Conservation (phyloP, 2,329 filamentous ascomycete genomes). For the Seiridium unicorne region DNA sequence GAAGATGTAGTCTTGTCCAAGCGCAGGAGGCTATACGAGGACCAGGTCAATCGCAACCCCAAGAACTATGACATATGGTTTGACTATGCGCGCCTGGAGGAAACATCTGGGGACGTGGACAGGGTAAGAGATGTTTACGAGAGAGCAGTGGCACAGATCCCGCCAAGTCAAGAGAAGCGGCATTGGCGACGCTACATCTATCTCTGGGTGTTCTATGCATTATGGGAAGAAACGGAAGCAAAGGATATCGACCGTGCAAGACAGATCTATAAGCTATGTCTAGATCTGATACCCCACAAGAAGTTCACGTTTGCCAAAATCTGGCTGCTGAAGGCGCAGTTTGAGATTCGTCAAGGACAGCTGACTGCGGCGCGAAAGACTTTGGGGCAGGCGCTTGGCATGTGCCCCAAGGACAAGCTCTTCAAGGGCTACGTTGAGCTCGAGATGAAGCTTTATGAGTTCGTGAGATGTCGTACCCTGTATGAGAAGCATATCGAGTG, state of each 20-base stretch:
- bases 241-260: slow-evolving; percentile 76
- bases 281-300: slow-evolving; percentile 89
- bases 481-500: slow-evolving; percentile 94
- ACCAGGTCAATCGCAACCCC: slow-evolving; percentile 87
- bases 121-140: slow-evolving; percentile 92
- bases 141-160: slow-evolving; percentile 90
- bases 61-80: slow-evolving; percentile 99
- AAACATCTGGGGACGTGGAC: slow-evolving; percentile 77
- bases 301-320: slow-evolving; percentile 97
- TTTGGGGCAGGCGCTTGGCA: slow-evolving; percentile 84
- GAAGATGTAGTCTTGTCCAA: slow-evolving; percentile 97
- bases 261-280: slow-evolving; percentile 87
- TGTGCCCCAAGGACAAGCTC: slow-evolving; percentile 93
- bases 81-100: slow-evolving; percentile 88
- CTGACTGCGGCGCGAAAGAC: slow-evolving; percentile 81
- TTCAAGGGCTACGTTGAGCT: slow-evolving; percentile 93
- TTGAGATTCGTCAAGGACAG: slow-evolving; percentile 85
- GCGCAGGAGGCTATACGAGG: slow-evolving; percentile 88
- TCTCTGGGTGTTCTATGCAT: slow-evolving; percentile 94
- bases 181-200: slow-evolving; percentile 98
- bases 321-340: slow-evolving; percentile 91
- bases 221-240: slow-evolving; percentile 89
- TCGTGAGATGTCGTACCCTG: slow-evolving; percentile 82
- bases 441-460: slow-evolving; percentile 92
- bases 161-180: slow-evolving; percentile 92